Conservation (phyloP, 345 rosid genomes). For the Linum tenue region DNA sequence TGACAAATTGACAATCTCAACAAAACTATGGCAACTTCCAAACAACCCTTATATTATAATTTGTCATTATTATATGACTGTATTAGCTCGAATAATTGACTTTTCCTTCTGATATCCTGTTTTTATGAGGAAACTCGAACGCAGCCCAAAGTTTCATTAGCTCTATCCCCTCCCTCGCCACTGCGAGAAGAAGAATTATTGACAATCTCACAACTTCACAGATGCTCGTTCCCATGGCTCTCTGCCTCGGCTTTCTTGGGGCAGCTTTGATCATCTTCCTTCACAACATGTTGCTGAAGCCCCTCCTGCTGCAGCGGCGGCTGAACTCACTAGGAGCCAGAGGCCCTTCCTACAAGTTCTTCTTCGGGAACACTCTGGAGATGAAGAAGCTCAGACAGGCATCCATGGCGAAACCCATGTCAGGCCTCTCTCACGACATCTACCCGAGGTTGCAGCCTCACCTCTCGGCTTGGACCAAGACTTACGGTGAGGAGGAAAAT, state of each 20-base stretch:
- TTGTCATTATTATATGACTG: too few species aligned
- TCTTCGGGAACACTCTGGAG: background rate
- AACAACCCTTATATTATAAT: too few species aligned
- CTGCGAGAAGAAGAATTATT: too few species aligned
- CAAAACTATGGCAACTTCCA: too few species aligned
- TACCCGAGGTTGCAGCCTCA: background rate
- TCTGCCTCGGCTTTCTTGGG: background rate
- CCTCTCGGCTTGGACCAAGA: background rate
- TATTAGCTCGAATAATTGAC: too few species aligned
- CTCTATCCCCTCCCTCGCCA: too few species aligned
- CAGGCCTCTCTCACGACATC: background rate
- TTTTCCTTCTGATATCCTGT: too few species aligned
- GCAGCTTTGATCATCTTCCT: background rate
- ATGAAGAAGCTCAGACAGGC: background rate
- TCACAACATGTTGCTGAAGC: background rate
- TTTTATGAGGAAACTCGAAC: too few species aligned
- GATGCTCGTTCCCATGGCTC: background rate
- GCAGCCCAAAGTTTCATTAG: too few species aligned
- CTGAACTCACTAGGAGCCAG: background rate
- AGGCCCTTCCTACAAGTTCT: conserved; percentile 1
- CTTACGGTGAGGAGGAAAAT: background rate
- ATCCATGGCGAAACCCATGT: background rate
- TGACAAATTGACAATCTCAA: too few species aligned
- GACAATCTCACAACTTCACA: background rate
- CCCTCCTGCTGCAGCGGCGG: background rate